phyloP scores from a whole-genome alignment of 2,329 filamentous ascomycete species.

The Plenodomus lindquistii region DNA sequence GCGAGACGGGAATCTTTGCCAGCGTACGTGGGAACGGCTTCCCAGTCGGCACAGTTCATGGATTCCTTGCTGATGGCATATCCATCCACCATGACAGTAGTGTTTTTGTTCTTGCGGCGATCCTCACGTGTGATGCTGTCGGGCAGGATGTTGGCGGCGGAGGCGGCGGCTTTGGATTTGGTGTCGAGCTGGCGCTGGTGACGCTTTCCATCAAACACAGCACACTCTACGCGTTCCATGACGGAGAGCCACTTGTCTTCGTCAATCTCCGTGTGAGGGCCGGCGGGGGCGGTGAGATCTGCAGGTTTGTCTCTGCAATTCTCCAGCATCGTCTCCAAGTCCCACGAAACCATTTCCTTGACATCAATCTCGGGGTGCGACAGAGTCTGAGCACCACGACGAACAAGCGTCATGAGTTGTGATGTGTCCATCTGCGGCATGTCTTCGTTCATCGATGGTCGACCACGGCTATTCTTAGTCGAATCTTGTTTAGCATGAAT shows the following conservation, averaged over 20 bases:
- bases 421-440: constrained; percentile 57
- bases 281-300: constrained; percentile 43
- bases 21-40: constrained; percentile 61
- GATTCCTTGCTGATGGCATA: constrained; percentile 62
- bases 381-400: constrained; percentile 58
- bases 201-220: constrained; percentile 61
- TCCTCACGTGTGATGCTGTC: constrained; percentile 50
- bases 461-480: constrained; percentile 16
- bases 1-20: constrained; percentile 59
- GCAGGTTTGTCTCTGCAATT: constrained; percentile 58
- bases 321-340: constrained; percentile 57
- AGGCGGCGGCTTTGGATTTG: constrained; percentile 26
- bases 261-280: constrained; percentile 48
- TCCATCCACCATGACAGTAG: constrained; percentile 60
- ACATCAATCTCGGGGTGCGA: constrained; percentile 58
- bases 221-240: constrained; percentile 61
- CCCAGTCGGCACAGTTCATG: constrained; percentile 57
- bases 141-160: constrained; percentile 43
- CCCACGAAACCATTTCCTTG: constrained; percentile 62
- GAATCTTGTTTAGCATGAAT: constrained; percentile 49
- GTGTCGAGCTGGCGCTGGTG: constrained; percentile 47
- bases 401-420: constrained; percentile 59
- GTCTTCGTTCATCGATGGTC: constrained; percentile 45
- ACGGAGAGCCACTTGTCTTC: constrained; percentile 61
- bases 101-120: constrained; percentile 60